A percentile compares a stretch with the other conserved stretches of the same genome.
phyloP scores from a whole-genome alignment of 768 basidiomycete species.

The Pulveroboletus sp. region DNA sequence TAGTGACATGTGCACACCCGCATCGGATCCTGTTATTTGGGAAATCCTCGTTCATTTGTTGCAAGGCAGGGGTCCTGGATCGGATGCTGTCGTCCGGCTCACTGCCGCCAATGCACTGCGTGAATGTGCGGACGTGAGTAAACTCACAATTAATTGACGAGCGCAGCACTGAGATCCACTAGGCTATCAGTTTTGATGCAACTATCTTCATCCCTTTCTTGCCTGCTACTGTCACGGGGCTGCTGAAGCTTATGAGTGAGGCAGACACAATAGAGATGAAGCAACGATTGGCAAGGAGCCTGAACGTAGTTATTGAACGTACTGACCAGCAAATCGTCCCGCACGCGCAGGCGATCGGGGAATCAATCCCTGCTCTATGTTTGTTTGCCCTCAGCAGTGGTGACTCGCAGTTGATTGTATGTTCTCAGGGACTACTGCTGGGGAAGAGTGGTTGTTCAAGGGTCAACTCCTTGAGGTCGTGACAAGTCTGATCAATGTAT shows the following conservation, averaged over 20 bases:
- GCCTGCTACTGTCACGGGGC: conserved; percentile 51
- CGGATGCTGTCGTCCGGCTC: conserved; percentile 81
- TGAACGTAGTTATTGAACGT: conserved; percentile 65
- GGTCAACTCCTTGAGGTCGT: conserved; percentile 64
- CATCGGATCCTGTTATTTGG: conserved; percentile 68
- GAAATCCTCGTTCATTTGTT: conserved; percentile 75
- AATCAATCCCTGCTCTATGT: conserved; percentile 72
- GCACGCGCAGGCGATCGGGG: conserved; percentile 53
- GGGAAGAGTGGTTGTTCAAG: conserved; percentile 69
- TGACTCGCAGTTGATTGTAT: conserved; percentile 7
- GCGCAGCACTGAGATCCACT: conserved; percentile 5
- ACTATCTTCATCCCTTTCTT: conserved; percentile 68
- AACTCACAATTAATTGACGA: not conserved
- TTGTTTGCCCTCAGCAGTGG: conserved; percentile 22
- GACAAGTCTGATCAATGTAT: conserved; percentile 63
- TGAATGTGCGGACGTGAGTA: conserved; percentile 80
- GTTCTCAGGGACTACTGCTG: conserved; percentile 58
- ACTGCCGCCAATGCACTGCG: conserved; percentile 76
- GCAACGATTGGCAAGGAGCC: conserved; percentile 59
- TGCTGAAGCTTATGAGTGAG: conserved; percentile 68
- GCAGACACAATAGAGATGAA: conserved; percentile 75
- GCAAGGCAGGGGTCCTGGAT: conserved; percentile 59
- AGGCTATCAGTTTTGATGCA: conserved; percentile 65
- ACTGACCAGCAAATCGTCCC: conserved; percentile 58
- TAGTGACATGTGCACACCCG: conserved; percentile 55